Percentiles rank a stretch among this genome's conserved stretches.
Evolutionary conservation across 1,284 basidiomycete species (phyloP).

Genomic region (Fistulinella cinereoalba): DNA sequence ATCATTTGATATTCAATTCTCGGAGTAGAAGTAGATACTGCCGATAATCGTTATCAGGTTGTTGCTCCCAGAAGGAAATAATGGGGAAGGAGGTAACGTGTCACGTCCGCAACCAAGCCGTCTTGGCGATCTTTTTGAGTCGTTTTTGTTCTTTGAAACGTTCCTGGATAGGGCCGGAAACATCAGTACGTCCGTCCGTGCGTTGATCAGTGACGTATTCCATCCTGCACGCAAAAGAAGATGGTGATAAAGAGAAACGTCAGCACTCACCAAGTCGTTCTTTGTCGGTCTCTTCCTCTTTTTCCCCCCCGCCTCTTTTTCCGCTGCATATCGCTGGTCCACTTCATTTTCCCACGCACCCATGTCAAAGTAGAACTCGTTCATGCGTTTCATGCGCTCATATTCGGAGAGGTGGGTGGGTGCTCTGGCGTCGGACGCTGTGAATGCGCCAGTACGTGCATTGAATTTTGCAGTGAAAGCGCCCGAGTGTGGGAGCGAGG

Average conservation of each 20-base stretch:
- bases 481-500: constrained; percentile 42
- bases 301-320: constrained; percentile 55
- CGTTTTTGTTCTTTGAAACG: constrained; percentile 84
- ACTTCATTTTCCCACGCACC: constrained; percentile 77
- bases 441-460: constrained; percentile 78
- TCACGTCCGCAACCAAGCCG: constrained; percentile 80
- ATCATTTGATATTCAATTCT: too few relatives aligned
- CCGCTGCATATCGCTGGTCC: constrained; percentile 54
- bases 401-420: constrained; percentile 80
- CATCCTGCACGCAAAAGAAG: constrained; percentile 23
- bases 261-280: constrained; percentile 72
- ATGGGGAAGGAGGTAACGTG: not conserved
- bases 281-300: constrained; percentile 77
- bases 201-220: too few relatives aligned
- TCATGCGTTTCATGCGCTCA: constrained; percentile 83
- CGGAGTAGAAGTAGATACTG: too few relatives aligned
- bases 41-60: too few relatives aligned
- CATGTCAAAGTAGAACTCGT: constrained; percentile 86
- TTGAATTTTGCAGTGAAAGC: constrained; percentile 78
- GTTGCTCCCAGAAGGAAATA: too few relatives aligned
- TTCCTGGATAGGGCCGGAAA: constrained; percentile 51
- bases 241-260: constrained; percentile 6
- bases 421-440: constrained; percentile 61
- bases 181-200: constrained; percentile 26
- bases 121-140: constrained; percentile 81